These are phyloP conservation scores for Lactarius quietus DNA, from an alignment of 768 basidiomycete species.

Conservation along the genomic window DNA sequence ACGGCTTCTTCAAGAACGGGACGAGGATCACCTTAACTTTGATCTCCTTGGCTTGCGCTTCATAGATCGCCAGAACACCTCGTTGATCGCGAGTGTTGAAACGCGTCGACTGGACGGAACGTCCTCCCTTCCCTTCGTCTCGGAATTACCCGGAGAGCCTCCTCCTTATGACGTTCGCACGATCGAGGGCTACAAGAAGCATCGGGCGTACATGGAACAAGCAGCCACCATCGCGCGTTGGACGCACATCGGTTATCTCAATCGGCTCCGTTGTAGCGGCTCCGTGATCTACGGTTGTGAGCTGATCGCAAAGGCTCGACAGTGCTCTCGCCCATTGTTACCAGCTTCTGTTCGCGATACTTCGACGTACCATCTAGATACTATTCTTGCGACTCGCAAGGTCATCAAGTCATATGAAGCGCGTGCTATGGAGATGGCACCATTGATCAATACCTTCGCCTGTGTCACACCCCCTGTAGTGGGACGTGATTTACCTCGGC, in stretches of 20 bases:
- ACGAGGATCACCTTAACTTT: constrained; percentile 56
- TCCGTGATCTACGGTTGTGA: constrained; percentile 37
- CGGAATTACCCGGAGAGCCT: constrained; percentile 54
- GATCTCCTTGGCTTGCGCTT: constrained; percentile 64
- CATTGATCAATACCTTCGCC: constrained; percentile 63
- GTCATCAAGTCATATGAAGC: constrained; percentile 61
- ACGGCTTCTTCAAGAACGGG: constrained; percentile 52
- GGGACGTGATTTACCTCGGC: constrained; percentile 64
- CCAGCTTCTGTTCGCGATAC: constrained; percentile 47
- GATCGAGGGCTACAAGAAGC: constrained; percentile 63
- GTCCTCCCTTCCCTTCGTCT: constrained; percentile 47
- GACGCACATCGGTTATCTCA: constrained; percentile 69
- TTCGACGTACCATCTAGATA: constrained; percentile 40
- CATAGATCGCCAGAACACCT: constrained; percentile 49
- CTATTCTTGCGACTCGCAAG: constrained; percentile 39
- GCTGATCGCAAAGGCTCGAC: constrained; percentile 37
- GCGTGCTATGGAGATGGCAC: constrained; percentile 53
- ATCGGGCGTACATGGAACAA: constrained; percentile 44
- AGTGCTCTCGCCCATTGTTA: constrained; percentile 45
- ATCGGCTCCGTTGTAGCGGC: constrained; percentile 59
- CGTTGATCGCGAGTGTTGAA: constrained; percentile 51
- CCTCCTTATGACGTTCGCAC: constrained; percentile 76
- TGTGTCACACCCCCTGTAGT: constrained; percentile 79
- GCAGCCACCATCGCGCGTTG: constrained; percentile 55
- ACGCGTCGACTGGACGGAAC: constrained; percentile 59